Evolutionary conservation across 108 stramenopile species (phyloP), one percentile per base, ranked within the genome.

Genomic region (Skeletonema potamos): DNA sequence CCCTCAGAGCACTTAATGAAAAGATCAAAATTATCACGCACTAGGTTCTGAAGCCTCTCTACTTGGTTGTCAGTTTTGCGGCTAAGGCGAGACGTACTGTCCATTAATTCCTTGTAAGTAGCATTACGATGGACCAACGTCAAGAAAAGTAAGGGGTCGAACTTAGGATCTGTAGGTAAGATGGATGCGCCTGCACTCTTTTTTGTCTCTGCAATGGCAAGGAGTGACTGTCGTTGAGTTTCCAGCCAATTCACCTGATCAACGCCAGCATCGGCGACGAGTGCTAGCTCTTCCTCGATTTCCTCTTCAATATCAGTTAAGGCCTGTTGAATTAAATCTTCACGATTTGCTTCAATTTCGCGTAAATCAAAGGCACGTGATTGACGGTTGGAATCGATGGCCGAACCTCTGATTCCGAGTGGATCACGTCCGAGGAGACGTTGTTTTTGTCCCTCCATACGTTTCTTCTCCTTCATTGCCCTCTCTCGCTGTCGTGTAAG

Each of bases 1-100:
- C 92, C 95, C 57, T 96, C 95, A 17, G 95, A 91, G 58, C 95
- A 96, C 36, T 91, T 85, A 15, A 96, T 80, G 68, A 93, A 96
- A 8, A 96, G 72, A 6, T 80, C 90, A 77, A 96, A 96, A 58
- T 96, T 96, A 51, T 96, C 95, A 24, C 92, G 76, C 0, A 96
- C 95, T 34, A 93, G 74, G 67, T 87, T 88, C 66, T 96, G 92
- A 11, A 96, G 81, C 57, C 92, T 81, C 55, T 84, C 71, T 34
- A 86, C 87, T 62, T 96, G 95, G 67, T 92, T 86, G 58, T 93
- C 89, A 11, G 89, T 93, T 54, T 92, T 87, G 84, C 90, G 85
- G 57, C 84, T 89, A 60, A 94, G 73, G 28, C 91, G 86, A 32
- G 85, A 84, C 70, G 90, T 88, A 62, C 80, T 81, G 3, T 89